Evolutionary conservation across 805 yeast species (phyloP), one percentile per base, ranked within the genome.

Genomic region (Limtongia smithiae): DNA sequence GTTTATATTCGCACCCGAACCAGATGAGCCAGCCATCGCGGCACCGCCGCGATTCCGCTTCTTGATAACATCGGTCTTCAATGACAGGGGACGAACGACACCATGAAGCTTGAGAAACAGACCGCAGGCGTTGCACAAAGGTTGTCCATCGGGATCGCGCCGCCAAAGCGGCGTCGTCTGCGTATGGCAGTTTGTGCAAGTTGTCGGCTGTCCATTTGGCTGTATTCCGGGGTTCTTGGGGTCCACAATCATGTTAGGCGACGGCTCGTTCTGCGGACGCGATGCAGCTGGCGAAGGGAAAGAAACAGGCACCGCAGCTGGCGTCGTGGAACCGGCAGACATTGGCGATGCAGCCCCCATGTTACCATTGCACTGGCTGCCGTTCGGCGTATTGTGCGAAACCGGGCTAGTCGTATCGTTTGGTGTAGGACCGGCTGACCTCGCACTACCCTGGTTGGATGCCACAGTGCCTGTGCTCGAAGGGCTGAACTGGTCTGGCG

Each of bases 61-160:
- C 66, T 89, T 88, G 48, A 91, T 90, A 1, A 90, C 93, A 65
- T 90, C 96, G 0, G 97, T 85, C 64, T 89, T 90, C 61, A 90
- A 72, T 12, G 95, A 84, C 44, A 91, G 71, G 0, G 98, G 98
- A 50, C 97, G 74, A 54, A 87, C 94, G 3, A 88, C 91, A n/a
- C 97, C 97, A 62, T 91, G 97, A 21, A 91, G 72, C 67, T 91
- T 91, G 62, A 86, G 76, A 61, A 91, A 91, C 52, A 91, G 71
- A 0, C 97, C 98, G 71, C 98, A 91, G 0, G 98, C 97, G 67
- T 91, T 91, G 70, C 97, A 91, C 51, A 91, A 71, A 0, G 96
- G 94, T 62, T 86, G 83, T 1, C 97, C 97, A 51, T 85, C 86
- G 0, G 95, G 89, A 60, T 88, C 87, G 42, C 97, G 75, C 60